Percentiles rank a stretch among this genome's conserved stretches.
These are phyloP conservation scores for Neopestalotiopsis rosae DNA, from an alignment of 2,329 filamentous ascomycete species.

Conservation along the genomic window DNA sequence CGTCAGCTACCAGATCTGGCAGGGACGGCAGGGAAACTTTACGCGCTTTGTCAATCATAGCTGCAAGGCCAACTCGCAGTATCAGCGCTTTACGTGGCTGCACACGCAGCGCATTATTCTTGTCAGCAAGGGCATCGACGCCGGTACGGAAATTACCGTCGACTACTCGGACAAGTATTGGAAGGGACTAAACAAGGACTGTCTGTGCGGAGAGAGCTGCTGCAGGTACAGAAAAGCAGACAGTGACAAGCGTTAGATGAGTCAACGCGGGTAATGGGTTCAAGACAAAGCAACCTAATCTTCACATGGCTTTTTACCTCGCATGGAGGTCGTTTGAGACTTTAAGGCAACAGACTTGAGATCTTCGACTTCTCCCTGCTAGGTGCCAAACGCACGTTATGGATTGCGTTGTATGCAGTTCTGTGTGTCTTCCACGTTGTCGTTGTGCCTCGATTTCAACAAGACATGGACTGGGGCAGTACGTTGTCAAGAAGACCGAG, in stretches of 20 bases:
- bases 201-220: conserved; percentile 57
- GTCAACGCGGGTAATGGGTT: no score
- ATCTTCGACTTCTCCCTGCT: no score
- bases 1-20: conserved; percentile 60
- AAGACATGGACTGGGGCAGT: no score
- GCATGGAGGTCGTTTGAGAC: no score
- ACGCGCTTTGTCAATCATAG: conserved; percentile 66
- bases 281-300: no score
- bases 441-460: no score
- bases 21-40: conserved; percentile 60
- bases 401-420: no score
- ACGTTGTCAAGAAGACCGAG: no score
- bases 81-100: conserved; percentile 61
- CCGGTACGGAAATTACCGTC: conserved; percentile 60
- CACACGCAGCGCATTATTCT: conserved; percentile 59
- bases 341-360: no score
- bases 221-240: conserved; percentile 45
- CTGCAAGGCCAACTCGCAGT: conserved; percentile 62
- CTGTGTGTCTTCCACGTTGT: no score
- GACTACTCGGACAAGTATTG: conserved; percentile 65
- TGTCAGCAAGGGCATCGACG: conserved; percentile 59
- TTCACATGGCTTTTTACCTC: no score
- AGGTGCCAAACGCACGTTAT: no score
- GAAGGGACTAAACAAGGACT: conserved; percentile 59
- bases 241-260: background rate